phyloP scores from a whole-genome alignment of 1,284 basidiomycete genomes.

The Fomitopsis palustris region DNA sequence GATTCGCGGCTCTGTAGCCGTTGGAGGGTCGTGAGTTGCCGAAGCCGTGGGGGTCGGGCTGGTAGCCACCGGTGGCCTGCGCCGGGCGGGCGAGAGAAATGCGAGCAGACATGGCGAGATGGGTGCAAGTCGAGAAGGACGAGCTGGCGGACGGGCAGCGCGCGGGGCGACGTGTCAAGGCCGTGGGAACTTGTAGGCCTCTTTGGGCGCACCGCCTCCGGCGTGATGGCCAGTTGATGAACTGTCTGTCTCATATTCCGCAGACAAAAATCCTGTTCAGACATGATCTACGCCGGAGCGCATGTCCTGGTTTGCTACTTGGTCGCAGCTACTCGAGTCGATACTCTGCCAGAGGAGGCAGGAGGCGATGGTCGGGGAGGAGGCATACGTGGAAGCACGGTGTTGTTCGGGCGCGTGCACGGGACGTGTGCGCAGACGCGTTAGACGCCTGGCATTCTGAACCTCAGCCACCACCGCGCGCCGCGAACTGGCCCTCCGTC shows the following conservation, averaged over 20 bases:
- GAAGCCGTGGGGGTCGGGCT: slow-evolving; percentile 69
- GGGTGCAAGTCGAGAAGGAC: slow-evolving; percentile 9
- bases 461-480: neutral
- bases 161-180: slow-evolving; percentile 23
- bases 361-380: too few relatives aligned
- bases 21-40: slow-evolving; percentile 62
- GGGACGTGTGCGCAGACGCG: neutral
- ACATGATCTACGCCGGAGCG: neutral
- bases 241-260: neutral
- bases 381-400: too few relatives aligned
- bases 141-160: slow-evolving; percentile 14
- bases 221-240: neutral
- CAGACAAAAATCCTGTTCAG: neutral
- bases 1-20: slow-evolving; percentile 73
- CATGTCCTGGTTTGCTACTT: neutral
- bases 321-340: neutral
- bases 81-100: slow-evolving; percentile 76
- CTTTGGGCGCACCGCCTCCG: slow-evolving; percentile 8
- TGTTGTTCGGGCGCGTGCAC: too few relatives aligned
- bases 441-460: neutral
- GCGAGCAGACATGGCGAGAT: slow-evolving; percentile 68
- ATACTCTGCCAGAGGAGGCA: too few relatives aligned
- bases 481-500: too few relatives aligned
- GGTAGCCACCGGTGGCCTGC: slow-evolving; percentile 48
- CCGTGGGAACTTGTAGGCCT: slow-evolving; percentile 25